Base-by-base conservation (phyloP, 768 basidiomycete species). In the Kwoniella heveanensis region DNA sequence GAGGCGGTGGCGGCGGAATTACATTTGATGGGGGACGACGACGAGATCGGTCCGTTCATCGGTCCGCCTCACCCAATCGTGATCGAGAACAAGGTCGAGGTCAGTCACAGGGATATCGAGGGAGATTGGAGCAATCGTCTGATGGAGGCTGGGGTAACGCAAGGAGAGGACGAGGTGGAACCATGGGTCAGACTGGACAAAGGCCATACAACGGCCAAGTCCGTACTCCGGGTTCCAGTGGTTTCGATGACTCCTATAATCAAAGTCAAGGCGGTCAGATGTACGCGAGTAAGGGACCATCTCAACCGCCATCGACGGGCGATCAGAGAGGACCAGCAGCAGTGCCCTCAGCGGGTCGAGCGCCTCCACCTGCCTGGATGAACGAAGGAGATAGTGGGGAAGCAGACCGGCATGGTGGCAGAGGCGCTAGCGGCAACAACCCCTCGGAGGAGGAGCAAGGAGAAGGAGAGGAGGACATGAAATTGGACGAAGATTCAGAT, bases 381-480 rank as follows among this genome's bases (percentile, higher is more conserved):
- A 39, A 51, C 8, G 61, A 52, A 17, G 17, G 24, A 6, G 37
- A n/a, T n/a, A n/a, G n/a, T n/a, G n/a, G n/a, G n/a, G n/a, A n/a
- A n/a, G n/a, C n/a, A n/a, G n/a, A n/a, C n/a, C n/a, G n/a, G n/a
- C n/a, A n/a, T n/a, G n/a, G n/a, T n/a, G n/a, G n/a, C n/a, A n/a
- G n/a, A n/a, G n/a, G n/a, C n/a, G n/a, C n/a, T n/a, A n/a, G n/a
- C n/a, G n/a, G n/a, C n/a, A n/a, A n/a, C n/a, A n/a, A n/a, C n/a
- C n/a, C n/a, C n/a, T n/a, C n/a, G 26, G 27, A 65, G 8, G 53
- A 26, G 15, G 47, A 24, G n/a, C 29, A 62, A 37, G 68, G 64
- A 36, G 69, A 46, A 30, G 68, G 60, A 9, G 71, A 73, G 37
- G 71, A 67, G 39, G 71, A 70, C 59, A 73, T 70, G 68, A 62